Conservation (phyloP, 768 basidiomycete species). For the Trametes maxima region DNA sequence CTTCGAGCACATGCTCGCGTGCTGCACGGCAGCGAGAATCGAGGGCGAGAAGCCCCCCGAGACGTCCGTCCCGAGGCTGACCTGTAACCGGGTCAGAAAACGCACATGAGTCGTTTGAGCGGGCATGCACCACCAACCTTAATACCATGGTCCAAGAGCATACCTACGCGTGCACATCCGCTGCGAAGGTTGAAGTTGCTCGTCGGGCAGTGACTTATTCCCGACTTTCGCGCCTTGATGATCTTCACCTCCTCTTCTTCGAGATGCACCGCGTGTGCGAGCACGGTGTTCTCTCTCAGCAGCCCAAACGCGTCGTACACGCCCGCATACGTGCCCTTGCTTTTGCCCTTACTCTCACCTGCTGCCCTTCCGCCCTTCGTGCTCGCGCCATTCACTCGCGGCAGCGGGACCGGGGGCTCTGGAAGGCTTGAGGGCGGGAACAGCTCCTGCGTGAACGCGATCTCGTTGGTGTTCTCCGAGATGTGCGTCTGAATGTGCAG, state of each 20-base stretch:
- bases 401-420: constrained; percentile 1
- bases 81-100: constrained; percentile 44
- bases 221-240: constrained; percentile 64
- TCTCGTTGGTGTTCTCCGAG: constrained; percentile 78
- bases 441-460: constrained; percentile 61
- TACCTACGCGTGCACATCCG: constrained; percentile 79
- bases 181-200: constrained; percentile 92
- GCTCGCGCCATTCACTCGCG: neutral
- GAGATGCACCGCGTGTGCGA: constrained; percentile 88
- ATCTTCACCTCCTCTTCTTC: constrained; percentile 71
- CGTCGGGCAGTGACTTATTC: constrained; percentile 91
- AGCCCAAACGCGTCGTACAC: constrained; percentile 83
- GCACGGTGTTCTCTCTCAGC: constrained; percentile 75
- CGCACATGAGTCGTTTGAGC: neutral
- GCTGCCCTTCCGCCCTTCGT: neutral
- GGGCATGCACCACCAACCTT: constrained; percentile 55
- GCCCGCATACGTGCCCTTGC: constrained; percentile 59
- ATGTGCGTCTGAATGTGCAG: constrained; percentile 93
- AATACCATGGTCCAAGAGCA: constrained; percentile 79
- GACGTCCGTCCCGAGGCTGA: constrained; percentile 93
- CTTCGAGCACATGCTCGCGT: constrained; percentile 82
- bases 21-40: constrained; percentile 72
- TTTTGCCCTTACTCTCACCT: neutral
- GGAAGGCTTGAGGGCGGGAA: constrained; percentile 50
- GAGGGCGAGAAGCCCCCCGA: constrained; percentile 87